A percentile compares a stretch with the other conserved stretches of the same genome.
These are phyloP conservation scores for Puccinia novopanici DNA, from an alignment of 1,284 basidiomycete species.

Conservation along the genomic window DNA sequence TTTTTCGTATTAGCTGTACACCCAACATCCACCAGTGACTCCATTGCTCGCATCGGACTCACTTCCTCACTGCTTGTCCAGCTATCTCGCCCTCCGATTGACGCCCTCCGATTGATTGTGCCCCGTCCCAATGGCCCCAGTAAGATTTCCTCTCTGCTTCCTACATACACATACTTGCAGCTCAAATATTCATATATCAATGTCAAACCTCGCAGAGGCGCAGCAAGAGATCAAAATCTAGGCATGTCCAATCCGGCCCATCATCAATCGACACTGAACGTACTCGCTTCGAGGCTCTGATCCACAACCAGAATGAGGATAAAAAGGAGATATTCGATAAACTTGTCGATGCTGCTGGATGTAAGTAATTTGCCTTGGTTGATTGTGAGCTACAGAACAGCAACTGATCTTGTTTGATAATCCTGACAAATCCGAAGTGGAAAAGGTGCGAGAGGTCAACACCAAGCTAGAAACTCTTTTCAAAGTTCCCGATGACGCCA, in stretches of 20 bases:
- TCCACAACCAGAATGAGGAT: not conserved
- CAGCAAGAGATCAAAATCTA: no score
- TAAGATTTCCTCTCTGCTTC: no score
- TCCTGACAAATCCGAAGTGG: not conserved
- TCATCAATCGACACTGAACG: not conserved
- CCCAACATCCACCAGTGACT: no score
- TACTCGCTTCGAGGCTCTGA: not conserved
- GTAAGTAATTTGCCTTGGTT: conserved; percentile 6
- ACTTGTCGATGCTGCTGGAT: not conserved
- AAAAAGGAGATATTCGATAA: not conserved
- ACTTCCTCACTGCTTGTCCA: not conserved
- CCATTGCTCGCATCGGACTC: no score
- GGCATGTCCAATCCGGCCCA: no score
- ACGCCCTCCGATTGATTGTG: conserved; percentile 1
- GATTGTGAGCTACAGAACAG: not conserved
- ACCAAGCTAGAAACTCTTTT: not conserved
- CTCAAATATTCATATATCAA: not conserved
- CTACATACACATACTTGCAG: not conserved
- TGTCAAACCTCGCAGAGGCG: not conserved
- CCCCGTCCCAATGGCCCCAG: not conserved
- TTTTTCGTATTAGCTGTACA: no score
- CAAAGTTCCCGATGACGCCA: not conserved
- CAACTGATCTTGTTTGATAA: conserved; percentile 1
- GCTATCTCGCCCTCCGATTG: not conserved
- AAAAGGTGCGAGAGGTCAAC: conserved; percentile 1